phyloP scores from a whole-genome alignment of 2,329 filamentous ascomycete genomes.

The Daldinia eschscholtzii region DNA sequence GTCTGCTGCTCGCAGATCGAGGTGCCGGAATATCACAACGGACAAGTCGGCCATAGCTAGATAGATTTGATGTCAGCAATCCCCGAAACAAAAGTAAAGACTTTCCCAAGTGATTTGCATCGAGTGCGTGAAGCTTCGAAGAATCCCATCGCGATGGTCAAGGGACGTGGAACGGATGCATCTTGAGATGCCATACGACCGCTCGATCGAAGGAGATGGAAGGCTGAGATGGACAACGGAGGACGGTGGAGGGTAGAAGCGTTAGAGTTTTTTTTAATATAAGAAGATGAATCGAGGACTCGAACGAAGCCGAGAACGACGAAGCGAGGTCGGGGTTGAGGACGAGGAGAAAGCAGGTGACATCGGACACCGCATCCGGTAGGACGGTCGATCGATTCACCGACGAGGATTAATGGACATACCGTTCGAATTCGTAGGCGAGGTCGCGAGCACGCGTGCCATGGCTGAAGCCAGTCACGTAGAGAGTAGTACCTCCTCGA shows the following conservation, averaged over 20 bases:
- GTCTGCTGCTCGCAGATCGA: slow-evolving; percentile 89
- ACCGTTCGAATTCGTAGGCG: slow-evolving; percentile 99
- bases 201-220: slow-evolving; percentile 61
- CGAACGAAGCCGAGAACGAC: slow-evolving; percentile 54
- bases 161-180: slow-evolving; percentile 55
- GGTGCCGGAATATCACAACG: slow-evolving; percentile 98
- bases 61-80: slow-evolving; percentile 59
- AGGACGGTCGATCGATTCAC: slow-evolving; percentile 62
- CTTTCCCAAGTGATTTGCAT: slow-evolving; percentile 52
- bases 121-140: slow-evolving; percentile 52
- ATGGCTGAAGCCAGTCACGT: slow-evolving; percentile 99
- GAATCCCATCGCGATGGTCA: slow-evolving; percentile 51
- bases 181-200: slow-evolving; percentile 55
- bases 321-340: slow-evolving; percentile 51
- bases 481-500: slow-evolving; percentile 92
- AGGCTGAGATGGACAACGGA: slow-evolving; percentile 52
- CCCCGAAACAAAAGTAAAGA: slow-evolving; percentile 46
- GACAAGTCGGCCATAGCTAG: slow-evolving; percentile 95
- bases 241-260: slow-evolving; percentile 51
- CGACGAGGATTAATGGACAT: slow-evolving; percentile 76
- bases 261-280: slow-evolving; percentile 25
- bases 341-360: slow-evolving; percentile 55
- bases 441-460: slow-evolving; percentile 98
- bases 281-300: slow-evolving; percentile 58
- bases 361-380: slow-evolving; percentile 60